Evolutionary conservation across 2,329 filamentous ascomycete species (phyloP), one percentile per base, ranked within the genome.

Genomic region (Cadophora gregata): DNA sequence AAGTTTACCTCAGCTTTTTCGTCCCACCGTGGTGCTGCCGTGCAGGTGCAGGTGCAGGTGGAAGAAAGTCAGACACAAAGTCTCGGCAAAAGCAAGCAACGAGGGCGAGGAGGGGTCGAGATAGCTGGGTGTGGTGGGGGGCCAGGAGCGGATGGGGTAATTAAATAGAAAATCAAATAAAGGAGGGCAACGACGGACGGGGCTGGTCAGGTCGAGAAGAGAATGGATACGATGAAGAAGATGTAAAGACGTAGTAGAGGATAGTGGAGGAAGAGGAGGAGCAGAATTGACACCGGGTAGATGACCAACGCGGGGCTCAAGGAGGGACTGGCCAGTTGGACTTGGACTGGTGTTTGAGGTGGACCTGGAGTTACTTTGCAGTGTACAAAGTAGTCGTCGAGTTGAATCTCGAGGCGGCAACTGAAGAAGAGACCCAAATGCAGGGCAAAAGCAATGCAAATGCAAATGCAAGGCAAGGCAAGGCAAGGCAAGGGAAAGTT

Each of bases 81-180:
- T 59, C 55, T 59, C 55, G 55, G 55, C 55, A 45, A 59, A 59
- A 59, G 55, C 55, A 42, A 58, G 33, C 14, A 33, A 25, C n/a
- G n/a, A n/a, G n/a, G n/a, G 53, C 36, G 38, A 56, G n/a, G 53
- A 56, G 21, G 53, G 53, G 31, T 29, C 31, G 33, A 33, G 53
- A 56, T 33, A 42, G 55, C 27, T 59, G 25, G 36, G 55, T 59
- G 36, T 33, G 33, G 55, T 56, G 29, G 31, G 33, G 7, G 33
- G 10, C 19, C 6, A 8, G 21, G 24, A n/a, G 21, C 12, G 21
- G 24, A 25, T 59, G 55, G 27, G 33, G 19, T 45, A 16, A 59
- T 42, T 59, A 59, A 59, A 56, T 36, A 38, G 29, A 36, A 36
- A 33, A 38, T 16, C 16, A 21, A 8, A 56, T 24, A 56, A 56